phyloP scores from a whole-genome alignment of 805 yeast species.

The Candida corydali region DNA sequence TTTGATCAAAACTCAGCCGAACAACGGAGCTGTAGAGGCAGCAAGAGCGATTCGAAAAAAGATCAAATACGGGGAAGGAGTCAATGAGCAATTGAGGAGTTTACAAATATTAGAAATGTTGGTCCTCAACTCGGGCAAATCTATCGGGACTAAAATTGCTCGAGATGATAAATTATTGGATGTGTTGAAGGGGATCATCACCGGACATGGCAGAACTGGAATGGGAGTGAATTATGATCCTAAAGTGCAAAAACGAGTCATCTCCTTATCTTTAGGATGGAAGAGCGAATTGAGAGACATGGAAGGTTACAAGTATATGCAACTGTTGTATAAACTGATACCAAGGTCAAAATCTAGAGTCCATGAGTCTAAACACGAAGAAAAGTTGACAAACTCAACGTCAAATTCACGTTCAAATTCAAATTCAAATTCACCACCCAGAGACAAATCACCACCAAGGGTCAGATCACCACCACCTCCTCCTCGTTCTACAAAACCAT shows the following conservation, averaged over 20 bases:
- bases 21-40: slow-evolving; percentile 57
- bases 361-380: background rate
- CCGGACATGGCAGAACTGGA: slow-evolving; percentile 32
- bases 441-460: slow-evolving; percentile 10
- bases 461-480: slow-evolving; percentile 15
- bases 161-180: slow-evolving; percentile 67
- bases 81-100: slow-evolving; percentile 62
- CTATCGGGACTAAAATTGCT: slow-evolving; percentile 44
- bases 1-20: slow-evolving; percentile 37
- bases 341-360: slow-evolving; percentile 26
- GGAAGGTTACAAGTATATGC: slow-evolving; percentile 47
- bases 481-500: slow-evolving; percentile 23
- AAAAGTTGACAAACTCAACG: background rate
- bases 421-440: background rate
- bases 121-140: slow-evolving; percentile 40
- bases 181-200: slow-evolving; percentile 50
- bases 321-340: slow-evolving; percentile 40
- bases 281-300: slow-evolving; percentile 48
- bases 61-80: slow-evolving; percentile 72
- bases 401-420: background rate
- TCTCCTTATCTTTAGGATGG: slow-evolving; percentile 65
- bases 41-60: slow-evolving; percentile 89
- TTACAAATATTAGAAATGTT: slow-evolving; percentile 40
- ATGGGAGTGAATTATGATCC: slow-evolving; percentile 31
- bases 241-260: slow-evolving; percentile 45